Conservation (phyloP, 768 basidiomycete genomes). For the Sistotremastrum niveocremeum region DNA sequence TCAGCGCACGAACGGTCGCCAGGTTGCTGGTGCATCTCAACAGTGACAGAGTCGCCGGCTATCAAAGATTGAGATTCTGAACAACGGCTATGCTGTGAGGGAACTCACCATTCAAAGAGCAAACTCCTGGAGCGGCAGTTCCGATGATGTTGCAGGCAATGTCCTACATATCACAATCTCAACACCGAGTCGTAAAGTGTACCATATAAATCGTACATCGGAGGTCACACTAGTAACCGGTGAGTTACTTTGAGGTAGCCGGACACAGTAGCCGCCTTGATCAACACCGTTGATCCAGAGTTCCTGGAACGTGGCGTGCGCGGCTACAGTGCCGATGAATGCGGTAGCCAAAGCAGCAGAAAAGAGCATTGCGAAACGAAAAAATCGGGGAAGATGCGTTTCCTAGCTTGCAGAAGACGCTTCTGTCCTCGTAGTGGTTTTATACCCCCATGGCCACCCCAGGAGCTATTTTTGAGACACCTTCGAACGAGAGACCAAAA, state of each 20-base stretch:
- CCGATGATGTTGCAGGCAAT: slow-evolving; percentile 34
- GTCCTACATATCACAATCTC: slow-evolving; percentile 17
- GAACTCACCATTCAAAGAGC: slow-evolving; percentile 27
- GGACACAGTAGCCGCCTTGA: slow-evolving; percentile 32
- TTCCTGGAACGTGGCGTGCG: slow-evolving; percentile 42
- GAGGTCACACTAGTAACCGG: slow-evolving; percentile 30
- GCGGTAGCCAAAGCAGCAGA: slow-evolving; percentile 19
- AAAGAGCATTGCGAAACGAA: slow-evolving; percentile 16
- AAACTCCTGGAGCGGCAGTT: slow-evolving; percentile 22
- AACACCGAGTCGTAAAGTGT: not conserved
- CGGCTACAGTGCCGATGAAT: slow-evolving; percentile 26
- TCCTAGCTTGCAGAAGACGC: too few species aligned
- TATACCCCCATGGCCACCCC: too few species aligned
- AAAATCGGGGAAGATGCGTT: too few species aligned
- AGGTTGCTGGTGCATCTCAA: slow-evolving; percentile 44
- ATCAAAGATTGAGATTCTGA: not conserved
- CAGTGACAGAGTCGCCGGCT: slow-evolving; percentile 35
- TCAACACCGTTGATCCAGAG: slow-evolving; percentile 39
- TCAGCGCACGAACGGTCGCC: slow-evolving; percentile 30
- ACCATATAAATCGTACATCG: slow-evolving; percentile 14
- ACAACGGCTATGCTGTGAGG: not conserved
- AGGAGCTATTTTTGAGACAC: too few species aligned
- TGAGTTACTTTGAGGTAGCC: slow-evolving; percentile 30
- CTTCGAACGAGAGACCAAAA: too few species aligned
- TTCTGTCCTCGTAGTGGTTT: too few species aligned